Evolutionary conservation across 768 basidiomycete genomes (phyloP).

Genomic region (Amylocystis lapponica): DNA sequence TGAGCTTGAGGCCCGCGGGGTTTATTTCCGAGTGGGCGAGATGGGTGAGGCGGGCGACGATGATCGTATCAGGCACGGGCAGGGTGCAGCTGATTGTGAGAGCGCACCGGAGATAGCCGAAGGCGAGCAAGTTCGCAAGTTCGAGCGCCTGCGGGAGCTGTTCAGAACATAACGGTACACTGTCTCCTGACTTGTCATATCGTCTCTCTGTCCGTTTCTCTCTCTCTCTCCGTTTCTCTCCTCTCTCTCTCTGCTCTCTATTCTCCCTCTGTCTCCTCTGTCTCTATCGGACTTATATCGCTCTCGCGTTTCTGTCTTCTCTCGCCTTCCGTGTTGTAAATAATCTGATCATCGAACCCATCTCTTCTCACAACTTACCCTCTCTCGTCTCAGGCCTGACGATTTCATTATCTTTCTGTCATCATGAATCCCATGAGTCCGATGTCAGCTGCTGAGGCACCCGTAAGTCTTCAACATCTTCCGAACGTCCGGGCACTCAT

Average conservation of each 20-base stretch:
- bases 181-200: constrained; percentile 27
- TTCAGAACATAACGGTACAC: constrained; percentile 14
- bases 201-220: constrained; percentile 30
- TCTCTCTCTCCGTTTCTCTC: constrained; percentile 32
- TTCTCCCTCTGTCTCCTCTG: constrained; percentile 40
- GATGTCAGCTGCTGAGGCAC: constrained; percentile 71
- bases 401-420: constrained; percentile 29
- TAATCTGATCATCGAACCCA: constrained; percentile 9
- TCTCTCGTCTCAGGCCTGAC: constrained; percentile 20
- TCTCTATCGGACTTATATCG: constrained; percentile 37
- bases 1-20: no score
- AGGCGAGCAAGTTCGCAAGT: no score
- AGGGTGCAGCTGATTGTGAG: constrained; percentile 15
- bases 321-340: constrained; percentile 24
- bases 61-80: neutral
- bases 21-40: no score
- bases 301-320: constrained; percentile 18
- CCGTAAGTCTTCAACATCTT: constrained; percentile 42
- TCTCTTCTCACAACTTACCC: constrained; percentile 10
- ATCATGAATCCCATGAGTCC: constrained; percentile 73
- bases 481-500: no score
- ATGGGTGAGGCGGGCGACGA: no score
- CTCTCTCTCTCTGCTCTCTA: constrained; percentile 41
- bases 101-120: constrained; percentile 21
- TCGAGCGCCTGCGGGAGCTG: constrained; percentile 11